Base-by-base conservation (phyloP, 176 grass and related monocot genomes). In the Triticum turgidum region DNA sequence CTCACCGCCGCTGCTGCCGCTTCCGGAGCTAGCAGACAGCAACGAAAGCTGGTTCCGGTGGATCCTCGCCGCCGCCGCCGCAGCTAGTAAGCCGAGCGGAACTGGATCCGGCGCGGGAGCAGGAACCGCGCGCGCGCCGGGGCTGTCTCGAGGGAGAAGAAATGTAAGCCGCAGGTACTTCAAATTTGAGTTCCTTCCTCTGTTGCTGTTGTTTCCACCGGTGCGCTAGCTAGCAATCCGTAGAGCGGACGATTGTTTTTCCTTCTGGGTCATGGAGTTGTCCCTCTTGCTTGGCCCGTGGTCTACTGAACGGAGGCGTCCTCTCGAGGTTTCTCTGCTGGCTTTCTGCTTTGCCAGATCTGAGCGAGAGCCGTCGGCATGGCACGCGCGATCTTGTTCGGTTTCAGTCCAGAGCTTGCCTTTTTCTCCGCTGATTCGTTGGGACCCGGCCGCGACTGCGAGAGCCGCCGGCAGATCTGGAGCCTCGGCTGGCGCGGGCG, bases 81-180 rank as follows among this genome's bases (percentile, higher is more conserved):
- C 45, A 49, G 45, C 45, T 49, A 54, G 51, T 15, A 18, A 59
- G 56, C 44, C 7, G 72, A 11, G 59, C 37, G 59, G 61, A 30
- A 9, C 59, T 42, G 78, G 79, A 68, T 49, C 30, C 61, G 61
- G 24, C 11, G 30, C 41, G 79, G 39, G 37, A 47, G 33, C 62
- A 41, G 39, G 17, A 3, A 59, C n/a, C 12, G 71, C 39, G 65
- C 65, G 65, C 49, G 9, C 52, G 12, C 61, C 38, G 22, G 62
- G 6, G 37, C 63, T 7, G 41, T 51, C 63, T 7, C 63, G 1
- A 21, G 24, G 39, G 27, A 8, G 79, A 81, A 81, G 79, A 81
- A 49, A 81, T 81, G 63, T 68, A 66, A 81, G 41, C 79, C 5
- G 27, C 62, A 81, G 63, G 79, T 81, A 81, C 62, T 67, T 66